Base-by-base conservation (phyloP, 2,329 filamentous ascomycete species). In the Clonostachys chloroleuca region DNA sequence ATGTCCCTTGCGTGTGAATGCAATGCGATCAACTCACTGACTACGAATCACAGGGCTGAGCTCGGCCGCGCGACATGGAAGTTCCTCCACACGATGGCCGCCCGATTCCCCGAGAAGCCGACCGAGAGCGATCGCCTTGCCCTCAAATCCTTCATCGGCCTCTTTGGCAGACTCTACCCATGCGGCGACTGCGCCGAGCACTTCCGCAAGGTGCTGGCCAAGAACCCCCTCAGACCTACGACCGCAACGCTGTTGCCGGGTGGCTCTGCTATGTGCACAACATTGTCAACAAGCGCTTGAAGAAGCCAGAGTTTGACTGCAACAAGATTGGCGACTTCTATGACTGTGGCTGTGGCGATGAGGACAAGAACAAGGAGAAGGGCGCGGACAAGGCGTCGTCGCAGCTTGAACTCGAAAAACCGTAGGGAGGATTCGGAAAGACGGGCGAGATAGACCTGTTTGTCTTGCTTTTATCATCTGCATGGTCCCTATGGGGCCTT, bases 201-300 rank as follows among this genome's bases (percentile, higher is more conserved):
- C 68, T 87, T 87, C 65, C 81, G 81, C 54, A 69, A 74, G 58
- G 62, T 87, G 43, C 68, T 87, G 24, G 66, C 70, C 24, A 72
- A 84, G 54, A 86, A 77, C 57, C 84, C 83, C 83, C 84, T 2
- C 84, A 87, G 65, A 80, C 80, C 37, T 76, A 78, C 51, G 79
- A 77, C 46, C 75, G 84, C 49, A 83, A 80, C 54, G 74, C 78
- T 9, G 83, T 83, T 1, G 81, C 81, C 1, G 81, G 81, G 12
- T 87, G 84, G 84, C 75, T 83, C 13, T 87, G 84, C 58, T 80
- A 81, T 60, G 75, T 82, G 20, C 84, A 87, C 58, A 87, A 87
- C 56, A 66, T 79, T 54, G 83, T 87, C 49, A 87, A 87, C 59
- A 73, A 78, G 65, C 69, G 81, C 47, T 66, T 87, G 34, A 67